Evolutionary conservation across 257 asterid species (phyloP).

Genomic region (Lycium barbarum): DNA sequence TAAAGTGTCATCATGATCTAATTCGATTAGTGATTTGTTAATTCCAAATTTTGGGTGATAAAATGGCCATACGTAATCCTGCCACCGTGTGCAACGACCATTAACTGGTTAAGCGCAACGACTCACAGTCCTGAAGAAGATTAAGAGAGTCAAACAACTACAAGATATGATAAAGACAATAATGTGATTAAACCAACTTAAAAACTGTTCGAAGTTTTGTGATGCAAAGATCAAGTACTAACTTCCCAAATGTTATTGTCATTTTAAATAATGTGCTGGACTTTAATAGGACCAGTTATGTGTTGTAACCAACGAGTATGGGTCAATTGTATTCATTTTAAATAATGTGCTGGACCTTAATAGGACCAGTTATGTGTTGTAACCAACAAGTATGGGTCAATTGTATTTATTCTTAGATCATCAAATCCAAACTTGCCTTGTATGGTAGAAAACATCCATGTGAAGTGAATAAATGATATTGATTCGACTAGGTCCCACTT

Average conservation of each 20-base stretch:
- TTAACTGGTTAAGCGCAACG: not conserved
- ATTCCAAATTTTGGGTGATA: not conserved
- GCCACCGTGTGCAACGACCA: not conserved
- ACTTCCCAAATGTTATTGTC: constrained; percentile 8
- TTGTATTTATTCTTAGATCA: not conserved
- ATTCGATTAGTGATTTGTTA: not conserved
- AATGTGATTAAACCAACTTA: not conserved
- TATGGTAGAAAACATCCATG: not conserved
- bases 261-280: not conserved
- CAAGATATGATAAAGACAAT: not conserved
- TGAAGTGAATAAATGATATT: constrained; percentile 16
- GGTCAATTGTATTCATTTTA: not conserved
- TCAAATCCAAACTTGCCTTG: constrained; percentile 11
- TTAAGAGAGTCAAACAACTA: not conserved
- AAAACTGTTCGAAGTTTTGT: not conserved
- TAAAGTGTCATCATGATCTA: not conserved
- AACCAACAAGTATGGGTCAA: constrained; percentile 9
- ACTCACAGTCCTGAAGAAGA: not conserved
- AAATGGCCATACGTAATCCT: not conserved
- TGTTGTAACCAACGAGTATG: not conserved
- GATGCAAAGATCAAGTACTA: not conserved
- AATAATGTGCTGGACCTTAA: not conserved
- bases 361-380: not conserved
- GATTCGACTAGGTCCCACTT: not conserved
- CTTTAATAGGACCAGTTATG: not conserved